Base-by-base conservation (phyloP, 306 rosid genomes). In the Vigna hirtella region DNA sequence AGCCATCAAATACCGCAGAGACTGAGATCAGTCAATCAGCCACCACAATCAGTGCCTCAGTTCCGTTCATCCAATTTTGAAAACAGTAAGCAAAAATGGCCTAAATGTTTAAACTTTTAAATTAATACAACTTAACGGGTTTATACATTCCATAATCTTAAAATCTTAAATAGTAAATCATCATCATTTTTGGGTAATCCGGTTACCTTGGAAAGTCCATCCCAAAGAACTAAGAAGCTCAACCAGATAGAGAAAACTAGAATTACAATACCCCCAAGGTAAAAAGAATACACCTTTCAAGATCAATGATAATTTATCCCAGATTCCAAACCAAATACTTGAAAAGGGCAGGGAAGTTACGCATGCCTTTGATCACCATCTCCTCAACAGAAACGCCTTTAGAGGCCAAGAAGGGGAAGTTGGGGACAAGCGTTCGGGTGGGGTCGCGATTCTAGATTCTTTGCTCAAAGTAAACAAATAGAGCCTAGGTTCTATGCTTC, bases 401-500 rank as follows among this genome's bases (percentile, higher is more conserved):
- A 20, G 22, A 20, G 22, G 22, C 22, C 22, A 20, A 20, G 22
- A 20, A 20, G 22, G 1, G 1, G 22, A 20, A 20, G 1, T 20
- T 20, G 22, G 22, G 22, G 22, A 20, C 22, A 20, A 0, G 22
- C 22, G 1, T 20, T 20, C 1, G 22, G 22, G 22, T 20, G 22
- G 22, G 22, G 22, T 20, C 22, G 22, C 22, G 1, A 20, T 20
- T 20, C 22, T 20, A 20, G 22, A 20, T 20, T 73, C 30, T 55
- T 63, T 84, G 66, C 9, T 90, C 77, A 88, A 79, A 70, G 81
- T 22, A 50, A 50, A 70, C 22, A 77, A 34, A 26, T 79, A 66
- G 32, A 82, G 87, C 76, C 14, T 93, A 49, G 74, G 75, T 12
- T 87, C 96, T 20, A 66, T 93, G 63, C 84, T 91, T n/a, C 75